Evolutionary conservation across 2,329 filamentous ascomycete species (phyloP).

Genomic region (Diaporthe nobilis): DNA sequence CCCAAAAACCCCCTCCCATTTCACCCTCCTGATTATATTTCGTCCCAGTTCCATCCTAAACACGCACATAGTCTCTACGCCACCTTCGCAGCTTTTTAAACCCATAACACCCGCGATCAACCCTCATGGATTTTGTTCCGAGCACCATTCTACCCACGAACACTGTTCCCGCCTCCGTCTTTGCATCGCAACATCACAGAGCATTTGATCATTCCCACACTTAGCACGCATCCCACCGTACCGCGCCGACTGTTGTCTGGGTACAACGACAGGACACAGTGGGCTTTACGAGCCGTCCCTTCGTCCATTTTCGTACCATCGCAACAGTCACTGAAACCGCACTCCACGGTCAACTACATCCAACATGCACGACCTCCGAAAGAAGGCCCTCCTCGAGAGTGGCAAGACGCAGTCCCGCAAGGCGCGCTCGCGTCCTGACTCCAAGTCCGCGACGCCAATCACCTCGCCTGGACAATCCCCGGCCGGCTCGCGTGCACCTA

Average conservation of each 20-base stretch:
- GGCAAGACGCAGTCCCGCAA: conserved; percentile 81
- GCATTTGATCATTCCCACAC: conserved; percentile 38
- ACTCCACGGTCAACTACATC: neutral
- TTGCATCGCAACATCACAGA: conserved; percentile 39
- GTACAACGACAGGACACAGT: neutral
- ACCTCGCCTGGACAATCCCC: conserved; percentile 72
- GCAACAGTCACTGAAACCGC: neutral
- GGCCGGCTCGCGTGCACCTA: conserved; percentile 70
- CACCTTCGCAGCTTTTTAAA: conserved; percentile 21
- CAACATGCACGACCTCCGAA: conserved; percentile 74
- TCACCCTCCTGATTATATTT: neutral
- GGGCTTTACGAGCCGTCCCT: neutral
- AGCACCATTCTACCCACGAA: conserved; percentile 37
- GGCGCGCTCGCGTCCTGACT: conserved; percentile 70
- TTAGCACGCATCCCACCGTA: conserved; percentile 23
- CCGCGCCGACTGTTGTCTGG: neutral
- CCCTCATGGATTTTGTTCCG: conserved; percentile 48
- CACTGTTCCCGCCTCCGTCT: conserved; percentile 24
- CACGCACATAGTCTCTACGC: conserved; percentile 18
- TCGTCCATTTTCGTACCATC: neutral
- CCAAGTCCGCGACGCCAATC: conserved; percentile 69
- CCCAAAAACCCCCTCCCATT: conserved; percentile 24
- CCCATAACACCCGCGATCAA: neutral
- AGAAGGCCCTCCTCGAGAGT: conserved; percentile 78
- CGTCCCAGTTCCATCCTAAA: neutral